Evolutionary conservation across 768 basidiomycete species (phyloP).

Genomic region (Mrakia hoshinonis): DNA sequence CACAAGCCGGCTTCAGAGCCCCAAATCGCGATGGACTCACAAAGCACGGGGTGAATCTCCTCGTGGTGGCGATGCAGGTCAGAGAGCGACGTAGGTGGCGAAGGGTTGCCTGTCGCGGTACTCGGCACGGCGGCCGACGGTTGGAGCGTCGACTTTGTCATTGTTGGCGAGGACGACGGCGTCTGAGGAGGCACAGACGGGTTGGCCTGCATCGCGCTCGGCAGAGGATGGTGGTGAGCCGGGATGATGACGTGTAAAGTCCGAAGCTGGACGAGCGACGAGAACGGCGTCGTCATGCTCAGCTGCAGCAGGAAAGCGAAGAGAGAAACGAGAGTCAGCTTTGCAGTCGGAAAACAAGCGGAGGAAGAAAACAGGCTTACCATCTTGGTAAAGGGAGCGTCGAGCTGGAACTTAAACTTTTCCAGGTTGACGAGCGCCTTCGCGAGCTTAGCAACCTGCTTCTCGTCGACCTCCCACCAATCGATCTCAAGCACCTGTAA

Average conservation of each 20-base stretch:
- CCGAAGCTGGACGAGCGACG: constrained; percentile 12
- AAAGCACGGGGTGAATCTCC: constrained; percentile 1
- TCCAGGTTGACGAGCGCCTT: constrained; percentile 19
- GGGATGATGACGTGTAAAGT: constrained; percentile 23
- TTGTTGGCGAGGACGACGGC: constrained; percentile 15
- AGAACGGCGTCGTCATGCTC: constrained; percentile 20
- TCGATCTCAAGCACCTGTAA: constrained; percentile 23
- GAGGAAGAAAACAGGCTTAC: neutral
- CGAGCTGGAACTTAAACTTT: constrained; percentile 16
- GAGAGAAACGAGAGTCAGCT: neutral
- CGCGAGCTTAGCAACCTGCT: constrained; percentile 2
- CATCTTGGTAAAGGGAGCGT: constrained; percentile 25
- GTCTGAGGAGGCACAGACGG: constrained; percentile 6
- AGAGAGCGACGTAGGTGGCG: constrained; percentile 8
- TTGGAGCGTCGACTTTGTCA: neutral
- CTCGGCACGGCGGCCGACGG: neutral
- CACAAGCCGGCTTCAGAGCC: too few relatives aligned
- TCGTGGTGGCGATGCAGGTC: neutral
- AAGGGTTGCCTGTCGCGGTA: neutral
- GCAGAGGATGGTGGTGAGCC: constrained; percentile 9
- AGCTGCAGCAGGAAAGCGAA: constrained; percentile 1
- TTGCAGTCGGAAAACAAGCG: neutral
- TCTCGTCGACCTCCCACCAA: constrained; percentile 12
- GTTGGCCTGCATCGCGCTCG: neutral
- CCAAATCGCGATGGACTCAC: neutral